These are phyloP conservation scores for Boletus edulis DNA, from an alignment of 768 basidiomycete genomes.

Conservation along the genomic window DNA sequence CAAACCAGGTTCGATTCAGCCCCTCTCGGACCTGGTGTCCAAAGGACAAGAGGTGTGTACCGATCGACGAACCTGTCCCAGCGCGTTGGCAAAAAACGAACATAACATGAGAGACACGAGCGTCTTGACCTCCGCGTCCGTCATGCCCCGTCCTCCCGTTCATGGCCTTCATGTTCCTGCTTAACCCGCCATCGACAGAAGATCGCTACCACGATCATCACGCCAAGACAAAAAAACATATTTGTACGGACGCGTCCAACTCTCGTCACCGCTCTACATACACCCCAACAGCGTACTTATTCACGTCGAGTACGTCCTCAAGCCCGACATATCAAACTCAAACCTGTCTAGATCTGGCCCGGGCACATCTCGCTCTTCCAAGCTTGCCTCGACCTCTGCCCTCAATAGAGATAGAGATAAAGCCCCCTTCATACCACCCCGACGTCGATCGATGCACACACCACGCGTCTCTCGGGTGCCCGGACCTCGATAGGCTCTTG, in stretches of 20 bases:
- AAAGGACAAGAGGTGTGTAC: conserved; percentile 78
- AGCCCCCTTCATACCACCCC: conserved; percentile 95
- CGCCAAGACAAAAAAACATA: neutral
- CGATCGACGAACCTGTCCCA: conserved; percentile 76
- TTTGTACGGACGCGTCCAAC: conserved; percentile 78
- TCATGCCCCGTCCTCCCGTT: conserved; percentile 89
- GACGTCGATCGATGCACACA: conserved; percentile 63
- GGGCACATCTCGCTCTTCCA: conserved; percentile 13
- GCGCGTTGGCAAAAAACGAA: neutral
- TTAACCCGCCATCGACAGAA: conserved; percentile 90
- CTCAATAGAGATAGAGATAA: conserved; percentile 46
- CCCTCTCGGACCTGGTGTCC: conserved; percentile 51
- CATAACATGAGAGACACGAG: conserved; percentile 17
- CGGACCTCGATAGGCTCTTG: conserved; percentile 78
- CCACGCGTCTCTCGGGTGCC: conserved; percentile 37
- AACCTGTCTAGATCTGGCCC: conserved; percentile 19
- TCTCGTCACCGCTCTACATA: conserved; percentile 69
- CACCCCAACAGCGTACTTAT: conserved; percentile 53
- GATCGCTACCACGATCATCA: conserved; percentile 29
- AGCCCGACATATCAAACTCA: conserved; percentile 37
- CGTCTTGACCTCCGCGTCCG: conserved; percentile 70
- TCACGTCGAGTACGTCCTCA: conserved; percentile 59
- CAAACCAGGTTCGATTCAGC: conserved; percentile 40
- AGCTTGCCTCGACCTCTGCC: conserved; percentile 43
- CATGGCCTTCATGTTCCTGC: conserved; percentile 88